phyloP scores from a whole-genome alignment of 306 rosid species.

The Ochetophila trinervis region DNA sequence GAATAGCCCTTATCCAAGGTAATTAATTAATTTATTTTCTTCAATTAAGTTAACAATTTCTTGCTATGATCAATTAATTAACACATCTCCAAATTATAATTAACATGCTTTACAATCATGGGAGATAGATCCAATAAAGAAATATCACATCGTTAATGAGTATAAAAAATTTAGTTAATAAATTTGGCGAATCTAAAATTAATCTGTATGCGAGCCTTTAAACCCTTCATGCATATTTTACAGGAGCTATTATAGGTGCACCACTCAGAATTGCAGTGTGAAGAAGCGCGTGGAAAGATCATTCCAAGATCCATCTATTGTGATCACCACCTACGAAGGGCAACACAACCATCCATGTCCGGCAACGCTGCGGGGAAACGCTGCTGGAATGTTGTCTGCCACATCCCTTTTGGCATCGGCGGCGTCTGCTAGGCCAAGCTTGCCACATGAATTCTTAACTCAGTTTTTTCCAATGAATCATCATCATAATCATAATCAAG shows the following conservation, averaged over 20 bases:
- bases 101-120: no score
- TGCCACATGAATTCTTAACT: conserved; percentile 57
- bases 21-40: background rate
- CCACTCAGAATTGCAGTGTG: conserved; percentile 69
- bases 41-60: background rate
- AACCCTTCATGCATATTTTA: no score
- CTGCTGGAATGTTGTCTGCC: conserved; percentile 50
- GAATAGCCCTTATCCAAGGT: conserved; percentile 95
- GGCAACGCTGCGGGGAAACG: conserved; percentile 65
- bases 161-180: no score
- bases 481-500: conserved; percentile 9
- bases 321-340: conserved; percentile 90
- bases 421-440: conserved; percentile 22
- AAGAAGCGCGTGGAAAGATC: conserved; percentile 87
- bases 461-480: conserved; percentile 58
- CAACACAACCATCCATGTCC: conserved; percentile 87
- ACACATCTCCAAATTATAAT: no score
- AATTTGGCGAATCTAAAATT: no score
- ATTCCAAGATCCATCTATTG: conserved; percentile 64
- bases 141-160: no score
- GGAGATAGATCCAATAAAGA: no score
- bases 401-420: conserved; percentile 46
- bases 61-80: background rate
- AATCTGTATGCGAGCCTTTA: no score
- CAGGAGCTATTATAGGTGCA: conserved; percentile 94